Conservation (phyloP, 2,329 filamentous ascomycete species). For the Claviceps maximensis region DNA sequence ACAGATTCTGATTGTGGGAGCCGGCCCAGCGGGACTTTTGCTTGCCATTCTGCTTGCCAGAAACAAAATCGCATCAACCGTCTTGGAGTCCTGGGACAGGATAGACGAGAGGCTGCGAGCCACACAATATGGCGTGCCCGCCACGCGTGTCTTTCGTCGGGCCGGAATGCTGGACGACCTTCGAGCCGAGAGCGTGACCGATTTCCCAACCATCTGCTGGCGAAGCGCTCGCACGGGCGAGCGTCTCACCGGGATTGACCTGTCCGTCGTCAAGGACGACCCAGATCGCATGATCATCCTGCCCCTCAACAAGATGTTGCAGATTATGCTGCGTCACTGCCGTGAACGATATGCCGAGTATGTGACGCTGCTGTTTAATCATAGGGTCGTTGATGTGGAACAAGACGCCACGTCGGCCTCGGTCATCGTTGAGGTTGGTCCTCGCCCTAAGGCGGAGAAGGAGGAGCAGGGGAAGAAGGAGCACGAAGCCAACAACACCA, state of each 20-base stretch:
- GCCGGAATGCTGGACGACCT: conserved; percentile 18
- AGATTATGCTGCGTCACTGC: conserved; percentile 26
- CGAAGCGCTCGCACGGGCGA: conserved; percentile 12
- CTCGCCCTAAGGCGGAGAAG: too few relatives aligned
- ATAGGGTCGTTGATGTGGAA: conserved; percentile 24
- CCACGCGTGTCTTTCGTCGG: conserved; percentile 5
- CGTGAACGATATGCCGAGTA: conserved; percentile 14
- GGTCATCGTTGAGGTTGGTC: conserved; percentile 15
- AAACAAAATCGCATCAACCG: conserved; percentile 12
- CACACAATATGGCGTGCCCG: conserved; percentile 15
- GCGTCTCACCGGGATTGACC: conserved; percentile 14
- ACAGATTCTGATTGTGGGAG: conserved; percentile 10
- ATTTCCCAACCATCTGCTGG: conserved; percentile 11
- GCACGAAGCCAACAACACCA: conserved; percentile 8
- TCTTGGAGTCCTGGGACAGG: conserved; percentile 14
- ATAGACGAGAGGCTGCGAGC: conserved; percentile 19
- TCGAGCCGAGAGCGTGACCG: conserved; percentile 6
- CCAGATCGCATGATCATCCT: conserved; percentile 25
- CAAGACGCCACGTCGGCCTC: conserved; percentile 21
- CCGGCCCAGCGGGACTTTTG: conserved; percentile 12
- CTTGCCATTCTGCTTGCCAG: conserved; percentile 12
- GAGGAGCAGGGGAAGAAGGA: conserved; percentile 3
- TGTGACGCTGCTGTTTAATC: conserved; percentile 24
- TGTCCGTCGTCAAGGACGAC: conserved; percentile 8
- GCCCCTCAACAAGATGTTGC: conserved; percentile 28